phyloP scores from a whole-genome alignment of 192 early-diverging fungal species.

The Coemansia sp. region DNA sequence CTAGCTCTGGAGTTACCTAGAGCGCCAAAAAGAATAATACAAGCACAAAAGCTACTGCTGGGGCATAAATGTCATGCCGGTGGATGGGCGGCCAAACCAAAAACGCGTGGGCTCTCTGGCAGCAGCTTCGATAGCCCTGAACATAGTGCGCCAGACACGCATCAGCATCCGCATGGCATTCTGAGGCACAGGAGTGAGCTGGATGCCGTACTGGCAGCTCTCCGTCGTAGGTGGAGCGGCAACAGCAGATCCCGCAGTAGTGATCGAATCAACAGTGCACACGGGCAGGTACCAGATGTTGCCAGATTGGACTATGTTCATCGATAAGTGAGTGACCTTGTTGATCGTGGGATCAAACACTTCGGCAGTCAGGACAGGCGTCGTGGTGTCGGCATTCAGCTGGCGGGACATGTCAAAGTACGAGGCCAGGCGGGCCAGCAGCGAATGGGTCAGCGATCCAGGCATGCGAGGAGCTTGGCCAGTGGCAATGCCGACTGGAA shows the following conservation, averaged over 20 bases:
- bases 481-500: neutral
- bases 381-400: neutral
- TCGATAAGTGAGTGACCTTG: slow-evolving; percentile 15
- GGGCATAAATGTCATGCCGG: neutral
- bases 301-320: slow-evolving; percentile 12
- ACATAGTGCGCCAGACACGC: slow-evolving; percentile 3
- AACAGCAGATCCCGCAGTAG: neutral
- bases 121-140: neutral
- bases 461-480: neutral
- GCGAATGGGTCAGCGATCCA: neutral
- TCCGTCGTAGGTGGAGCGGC: neutral
- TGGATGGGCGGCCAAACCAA: neutral
- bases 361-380: slow-evolving; percentile 3
- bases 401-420: slow-evolving; percentile 25
- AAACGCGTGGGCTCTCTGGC: neutral
- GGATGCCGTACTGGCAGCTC: slow-evolving; percentile 20
- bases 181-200: slow-evolving; percentile 16
- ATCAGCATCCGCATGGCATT: slow-evolving; percentile 7
- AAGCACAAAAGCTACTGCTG: neutral
- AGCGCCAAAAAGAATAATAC: too few relatives aligned
- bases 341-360: slow-evolving; percentile 13
- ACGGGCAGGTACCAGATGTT: slow-evolving; percentile 19
- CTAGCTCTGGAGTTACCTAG: too few relatives aligned
- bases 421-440: slow-evolving; percentile 13
- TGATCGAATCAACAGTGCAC: slow-evolving; percentile 10